These are phyloP conservation scores for Cladosporium halotolerans DNA, from an alignment of 2,329 filamentous ascomycete species.

Conservation along the genomic window DNA sequence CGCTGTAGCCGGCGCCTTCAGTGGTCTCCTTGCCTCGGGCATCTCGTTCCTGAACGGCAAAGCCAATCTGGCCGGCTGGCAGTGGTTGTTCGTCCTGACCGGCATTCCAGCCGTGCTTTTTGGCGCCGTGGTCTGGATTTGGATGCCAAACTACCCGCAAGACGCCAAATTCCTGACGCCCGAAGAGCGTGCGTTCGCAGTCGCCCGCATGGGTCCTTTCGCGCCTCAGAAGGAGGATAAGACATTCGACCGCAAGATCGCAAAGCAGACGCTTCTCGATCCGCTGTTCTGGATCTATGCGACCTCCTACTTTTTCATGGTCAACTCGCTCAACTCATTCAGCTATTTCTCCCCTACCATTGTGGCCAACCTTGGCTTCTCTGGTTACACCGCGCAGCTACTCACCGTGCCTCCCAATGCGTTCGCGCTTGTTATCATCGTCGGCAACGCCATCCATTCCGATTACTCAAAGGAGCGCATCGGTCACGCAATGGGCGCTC, in stretches of 20 bases:
- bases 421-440: constrained; percentile 17
- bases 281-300: constrained; percentile 40
- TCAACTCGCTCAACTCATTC: constrained; percentile 49
- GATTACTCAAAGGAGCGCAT: constrained; percentile 14
- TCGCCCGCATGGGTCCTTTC: constrained; percentile 33
- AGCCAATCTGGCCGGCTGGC: constrained; percentile 13
- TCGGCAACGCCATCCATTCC: constrained; percentile 11
- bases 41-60: constrained; percentile 32
- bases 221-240: constrained; percentile 15
- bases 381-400: constrained; percentile 35
- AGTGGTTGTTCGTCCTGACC: constrained; percentile 28
- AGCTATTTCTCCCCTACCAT: constrained; percentile 53
- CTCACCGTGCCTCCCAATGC: constrained; percentile 39
- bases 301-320: constrained; percentile 26
- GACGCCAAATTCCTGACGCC: constrained; percentile 51
- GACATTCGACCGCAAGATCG: constrained; percentile 27
- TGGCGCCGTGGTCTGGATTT: constrained; percentile 38
- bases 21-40: constrained; percentile 45
- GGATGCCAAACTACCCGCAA: constrained; percentile 54
- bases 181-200: constrained; percentile 35
- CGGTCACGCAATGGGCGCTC: constrained; percentile 8
- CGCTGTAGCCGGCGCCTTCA: constrained; percentile 46
- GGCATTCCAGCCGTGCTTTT: constrained; percentile 30
- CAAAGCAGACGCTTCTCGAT: constrained; percentile 39
- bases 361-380: constrained; percentile 38